Evolutionary conservation across 345 rosid species (phyloP).

Genomic region (Eucalyptus melliodora): DNA sequence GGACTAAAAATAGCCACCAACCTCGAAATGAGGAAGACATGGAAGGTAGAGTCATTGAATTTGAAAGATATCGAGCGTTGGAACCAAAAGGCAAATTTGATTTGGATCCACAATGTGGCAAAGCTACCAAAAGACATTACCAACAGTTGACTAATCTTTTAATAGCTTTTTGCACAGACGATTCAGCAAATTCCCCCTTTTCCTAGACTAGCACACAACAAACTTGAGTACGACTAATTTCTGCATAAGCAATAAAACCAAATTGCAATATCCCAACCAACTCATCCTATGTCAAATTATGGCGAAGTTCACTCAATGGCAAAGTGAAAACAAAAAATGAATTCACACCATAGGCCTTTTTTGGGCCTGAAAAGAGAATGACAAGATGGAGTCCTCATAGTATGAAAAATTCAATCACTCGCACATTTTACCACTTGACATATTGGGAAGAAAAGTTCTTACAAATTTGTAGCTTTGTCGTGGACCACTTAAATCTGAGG

Average conservation of each 20-base stretch:
- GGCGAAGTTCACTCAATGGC: not conserved
- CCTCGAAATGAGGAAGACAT: too few relatives aligned
- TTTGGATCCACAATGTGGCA: too few relatives aligned
- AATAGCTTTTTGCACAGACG: not conserved
- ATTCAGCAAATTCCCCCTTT: accelerated
- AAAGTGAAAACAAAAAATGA: not conserved
- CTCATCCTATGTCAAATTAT: not conserved
- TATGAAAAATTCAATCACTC: not conserved
- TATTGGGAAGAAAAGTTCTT: not conserved
- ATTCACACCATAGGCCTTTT: accelerated
- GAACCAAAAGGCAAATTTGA: not conserved
- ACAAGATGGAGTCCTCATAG: not conserved
- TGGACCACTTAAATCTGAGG: not conserved
- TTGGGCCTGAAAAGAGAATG: not conserved
- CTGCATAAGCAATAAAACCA: not conserved
- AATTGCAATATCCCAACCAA: not conserved
- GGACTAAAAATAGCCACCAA: not conserved
- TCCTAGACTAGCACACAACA: not conserved
- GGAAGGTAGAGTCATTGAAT: too few relatives aligned
- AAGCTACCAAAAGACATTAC: not conserved
- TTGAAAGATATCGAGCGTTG: not conserved
- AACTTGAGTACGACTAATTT: accelerated
- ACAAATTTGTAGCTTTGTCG: not conserved
- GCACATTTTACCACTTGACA: not conserved
- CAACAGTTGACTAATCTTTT: accelerated